phyloP scores from a whole-genome alignment of 148 eudicot species.

The Oxyria digyna region DNA sequence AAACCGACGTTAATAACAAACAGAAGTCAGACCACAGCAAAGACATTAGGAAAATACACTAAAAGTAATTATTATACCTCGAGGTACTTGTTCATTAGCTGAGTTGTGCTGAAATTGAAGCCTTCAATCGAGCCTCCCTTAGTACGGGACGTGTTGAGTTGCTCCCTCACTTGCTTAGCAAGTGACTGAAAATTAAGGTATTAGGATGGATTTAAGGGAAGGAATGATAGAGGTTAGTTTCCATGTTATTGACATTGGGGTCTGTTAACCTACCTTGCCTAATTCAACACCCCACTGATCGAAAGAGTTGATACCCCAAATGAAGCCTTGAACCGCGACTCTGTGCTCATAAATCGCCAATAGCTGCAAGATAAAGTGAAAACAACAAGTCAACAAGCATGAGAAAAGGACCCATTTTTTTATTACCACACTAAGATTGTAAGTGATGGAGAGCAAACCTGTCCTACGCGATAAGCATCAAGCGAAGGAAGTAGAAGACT shows the following conservation, averaged over 20 bases:
- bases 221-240: not conserved
- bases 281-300: conserved; percentile 99
- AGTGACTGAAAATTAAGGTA: conserved; percentile 51
- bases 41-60: not conserved
- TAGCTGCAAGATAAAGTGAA: conserved; percentile 36
- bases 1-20: not conserved
- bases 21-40: not conserved
- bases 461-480: conserved; percentile 82
- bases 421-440: not conserved
- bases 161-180: conserved; percentile 91
- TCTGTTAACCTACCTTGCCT: conserved; percentile 88
- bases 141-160: conserved; percentile 79
- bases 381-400: not conserved
- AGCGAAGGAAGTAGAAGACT: conserved; percentile 88
- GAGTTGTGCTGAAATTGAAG: conserved; percentile 81
- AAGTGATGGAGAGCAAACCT: conserved; percentile 31
- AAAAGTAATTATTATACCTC: conserved; percentile 36
- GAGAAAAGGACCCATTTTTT: not conserved
- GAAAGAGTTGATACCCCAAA: conserved; percentile 95
- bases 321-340: conserved; percentile 90
- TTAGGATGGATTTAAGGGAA: not conserved
- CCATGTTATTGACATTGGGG: not conserved
- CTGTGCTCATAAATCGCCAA: conserved; percentile 93
- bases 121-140: conserved; percentile 61
- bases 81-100: conserved; percentile 50